Base-by-base conservation (phyloP, 202 grass and related monocot genomes). In the Setaria italica region DNA sequence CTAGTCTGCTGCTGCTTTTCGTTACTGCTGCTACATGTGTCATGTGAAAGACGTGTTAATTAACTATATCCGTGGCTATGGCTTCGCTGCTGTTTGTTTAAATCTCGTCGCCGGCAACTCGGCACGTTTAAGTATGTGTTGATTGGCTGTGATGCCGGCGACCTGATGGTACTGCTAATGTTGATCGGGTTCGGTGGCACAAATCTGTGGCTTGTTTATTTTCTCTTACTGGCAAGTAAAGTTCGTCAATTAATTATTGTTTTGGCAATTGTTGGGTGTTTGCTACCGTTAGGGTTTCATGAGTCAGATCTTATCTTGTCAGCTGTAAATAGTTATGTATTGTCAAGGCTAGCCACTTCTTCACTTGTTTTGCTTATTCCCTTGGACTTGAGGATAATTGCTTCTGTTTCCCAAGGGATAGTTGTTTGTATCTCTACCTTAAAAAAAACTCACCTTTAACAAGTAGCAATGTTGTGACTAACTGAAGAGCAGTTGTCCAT, bases 21-120 rank as follows among this genome's bases (percentile, higher is more conserved):
- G 8, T 57, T 67, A 84, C 35, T 82, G 65, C 55, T 86, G 83
- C 48, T 78, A 66, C 78, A 74, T 84, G 75, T 87, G 74, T 79
- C 62, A 8, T 87, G 85, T 84, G 80, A 87, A 87, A 80, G 68
- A 69, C 69, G 58, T 48, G 10, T 80, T 53, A 45, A 70, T 84
- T 53, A 45, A 77, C 30, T 88, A 78, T 85, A 11, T 16, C 3
- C 55, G 67, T 84, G 59, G 53, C 51, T 67, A 34, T 76, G 49
- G 54, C 56, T 80, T 29, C 51, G 17, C 56, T 86, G 43, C 65
- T 48, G 32, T 46, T 45, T 64, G 76, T 64, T 72, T 57, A 53
- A 34, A 21, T 74, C 20, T 59, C 15, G 59, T 82, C 25, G 74
- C 84, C 34, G 1, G 66, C 66, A 46, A 59, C 9, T 70, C 6